These are phyloP conservation scores for Truncatella angustata DNA, from an alignment of 2,329 filamentous ascomycete genomes.

Conservation along the genomic window DNA sequence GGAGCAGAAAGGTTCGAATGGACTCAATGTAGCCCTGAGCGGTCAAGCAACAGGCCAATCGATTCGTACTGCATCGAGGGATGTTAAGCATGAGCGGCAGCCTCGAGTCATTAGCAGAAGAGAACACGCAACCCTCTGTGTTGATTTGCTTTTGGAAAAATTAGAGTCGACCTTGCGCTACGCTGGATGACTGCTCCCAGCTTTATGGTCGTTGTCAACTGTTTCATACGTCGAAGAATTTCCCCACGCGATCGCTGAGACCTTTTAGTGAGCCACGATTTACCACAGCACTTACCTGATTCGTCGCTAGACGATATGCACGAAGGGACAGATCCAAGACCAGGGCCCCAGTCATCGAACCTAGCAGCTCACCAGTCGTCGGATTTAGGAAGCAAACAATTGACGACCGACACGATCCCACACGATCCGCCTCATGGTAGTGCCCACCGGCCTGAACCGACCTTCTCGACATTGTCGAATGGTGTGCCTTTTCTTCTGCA, in stretches of 20 bases:
- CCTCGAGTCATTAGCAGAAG: no score
- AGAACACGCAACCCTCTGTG: no score
- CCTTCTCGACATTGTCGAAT: no score
- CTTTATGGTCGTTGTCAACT: neutral
- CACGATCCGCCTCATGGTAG: neutral
- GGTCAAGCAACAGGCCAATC: no score
- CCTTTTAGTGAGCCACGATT: neutral
- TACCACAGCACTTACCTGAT: neutral
- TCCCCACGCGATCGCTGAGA: constrained; percentile 1
- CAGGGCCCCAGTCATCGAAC: neutral
- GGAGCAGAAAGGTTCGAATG: no score
- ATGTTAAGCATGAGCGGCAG: no score
- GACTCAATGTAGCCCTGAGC: no score
- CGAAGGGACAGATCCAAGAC: neutral
- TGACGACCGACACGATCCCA: neutral
- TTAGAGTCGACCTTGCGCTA: neutral
- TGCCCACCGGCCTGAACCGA: neutral
- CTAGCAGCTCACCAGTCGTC: neutral
- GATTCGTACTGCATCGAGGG: no score
- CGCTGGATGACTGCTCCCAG: neutral
- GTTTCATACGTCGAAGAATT: neutral
- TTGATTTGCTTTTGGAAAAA: no score
- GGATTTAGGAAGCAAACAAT: neutral
- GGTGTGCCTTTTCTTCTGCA: neutral
- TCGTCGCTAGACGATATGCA: constrained; percentile 1